A percentile compares a stretch with the other conserved stretches of the same genome.
Conservation (phyloP, 2,329 filamentous ascomycete genomes). For the Fusarium papillatum region DNA sequence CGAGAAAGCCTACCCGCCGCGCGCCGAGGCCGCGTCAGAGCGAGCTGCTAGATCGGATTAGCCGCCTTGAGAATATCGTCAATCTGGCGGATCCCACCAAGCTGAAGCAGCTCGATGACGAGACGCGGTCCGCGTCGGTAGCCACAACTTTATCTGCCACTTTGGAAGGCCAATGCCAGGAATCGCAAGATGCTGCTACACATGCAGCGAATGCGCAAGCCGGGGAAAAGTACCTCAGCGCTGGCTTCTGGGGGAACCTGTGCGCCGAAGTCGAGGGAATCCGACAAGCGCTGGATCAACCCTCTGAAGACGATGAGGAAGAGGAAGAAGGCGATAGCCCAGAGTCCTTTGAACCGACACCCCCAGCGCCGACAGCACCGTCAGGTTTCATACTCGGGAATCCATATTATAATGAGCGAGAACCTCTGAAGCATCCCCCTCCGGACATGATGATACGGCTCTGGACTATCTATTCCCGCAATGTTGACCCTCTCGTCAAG, state of each 20-base stretch:
- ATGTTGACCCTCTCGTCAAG: slow-evolving; percentile 60
- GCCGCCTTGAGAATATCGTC: slow-evolving; percentile 61
- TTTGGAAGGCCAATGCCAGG: slow-evolving; percentile 29
- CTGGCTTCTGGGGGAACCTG: slow-evolving; percentile 59
- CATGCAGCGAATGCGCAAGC: slow-evolving; percentile 38
- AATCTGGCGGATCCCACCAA: slow-evolving; percentile 54
- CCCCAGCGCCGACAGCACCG: slow-evolving; percentile 35
- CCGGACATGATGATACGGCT: slow-evolving; percentile 54
- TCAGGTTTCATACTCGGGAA: slow-evolving; percentile 48
- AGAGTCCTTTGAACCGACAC: slow-evolving; percentile 41
- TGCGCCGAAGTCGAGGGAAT: slow-evolving; percentile 60
- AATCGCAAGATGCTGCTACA: slow-evolving; percentile 20
- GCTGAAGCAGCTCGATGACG: slow-evolving; percentile 41
- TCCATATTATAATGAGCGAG: slow-evolving; percentile 34
- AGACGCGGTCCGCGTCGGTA: slow-evolving; percentile 11
- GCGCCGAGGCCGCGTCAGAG: slow-evolving; percentile 56
- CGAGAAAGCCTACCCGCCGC: slow-evolving; percentile 58
- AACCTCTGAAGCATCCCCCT: slow-evolving; percentile 49
- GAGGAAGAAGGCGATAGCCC: slow-evolving; percentile 50
- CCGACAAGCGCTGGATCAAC: slow-evolving; percentile 57
- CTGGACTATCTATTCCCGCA: slow-evolving; percentile 52
- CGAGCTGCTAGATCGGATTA: slow-evolving; percentile 59
- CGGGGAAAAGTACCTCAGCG: slow-evolving; percentile 53
- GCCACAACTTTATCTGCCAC: slow-evolving; percentile 12
- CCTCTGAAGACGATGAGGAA: slow-evolving; percentile 55